Conservation (phyloP, 2,329 filamentous ascomycete genomes). For the Dichotomopilus funicola region DNA sequence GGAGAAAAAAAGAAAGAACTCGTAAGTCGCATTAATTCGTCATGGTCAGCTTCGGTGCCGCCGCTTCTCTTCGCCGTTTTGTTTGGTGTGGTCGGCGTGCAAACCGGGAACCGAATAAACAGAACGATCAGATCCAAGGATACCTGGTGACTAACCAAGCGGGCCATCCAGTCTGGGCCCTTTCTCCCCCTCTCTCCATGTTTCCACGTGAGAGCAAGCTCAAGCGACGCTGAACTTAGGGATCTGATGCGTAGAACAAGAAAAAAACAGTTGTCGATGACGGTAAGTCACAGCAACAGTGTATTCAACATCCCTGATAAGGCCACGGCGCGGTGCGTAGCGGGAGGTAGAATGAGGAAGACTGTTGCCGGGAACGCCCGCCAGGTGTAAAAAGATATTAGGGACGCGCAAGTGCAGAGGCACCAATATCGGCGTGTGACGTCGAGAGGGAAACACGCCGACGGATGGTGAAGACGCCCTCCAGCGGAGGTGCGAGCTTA, state of each 20-base stretch:
- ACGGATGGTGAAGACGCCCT: constrained; percentile 1
- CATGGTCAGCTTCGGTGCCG: not conserved
- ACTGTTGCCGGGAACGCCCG: not conserved
- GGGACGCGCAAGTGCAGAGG: constrained; percentile 3
- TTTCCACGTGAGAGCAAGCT: not conserved
- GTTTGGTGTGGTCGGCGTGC: not conserved
- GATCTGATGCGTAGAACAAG: constrained; percentile 1
- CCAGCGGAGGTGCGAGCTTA: constrained; percentile 1
- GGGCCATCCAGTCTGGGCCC: not conserved
- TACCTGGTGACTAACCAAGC: constrained; percentile 12
- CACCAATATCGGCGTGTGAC: not conserved
- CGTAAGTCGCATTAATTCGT: constrained; percentile 16
- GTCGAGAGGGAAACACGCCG: not conserved
- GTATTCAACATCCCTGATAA: constrained; percentile 1
- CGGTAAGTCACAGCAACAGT: constrained; percentile 5
- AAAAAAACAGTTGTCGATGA: constrained; percentile 4
- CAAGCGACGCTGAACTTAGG: not conserved
- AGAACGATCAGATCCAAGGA: constrained; percentile 11
- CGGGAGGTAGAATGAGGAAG: not conserved
- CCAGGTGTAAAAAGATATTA: constrained; percentile 5
- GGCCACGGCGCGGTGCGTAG: not conserved
- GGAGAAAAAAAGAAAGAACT: constrained; percentile 5
- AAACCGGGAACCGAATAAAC: constrained; percentile 3
- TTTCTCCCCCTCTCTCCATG: not conserved
- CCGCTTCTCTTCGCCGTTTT: not conserved